Percentiles rank a stretch among this genome's conserved stretches.
Conservation (phyloP, 1,284 basidiomycete species). For the Rhodotorula sp. region DNA sequence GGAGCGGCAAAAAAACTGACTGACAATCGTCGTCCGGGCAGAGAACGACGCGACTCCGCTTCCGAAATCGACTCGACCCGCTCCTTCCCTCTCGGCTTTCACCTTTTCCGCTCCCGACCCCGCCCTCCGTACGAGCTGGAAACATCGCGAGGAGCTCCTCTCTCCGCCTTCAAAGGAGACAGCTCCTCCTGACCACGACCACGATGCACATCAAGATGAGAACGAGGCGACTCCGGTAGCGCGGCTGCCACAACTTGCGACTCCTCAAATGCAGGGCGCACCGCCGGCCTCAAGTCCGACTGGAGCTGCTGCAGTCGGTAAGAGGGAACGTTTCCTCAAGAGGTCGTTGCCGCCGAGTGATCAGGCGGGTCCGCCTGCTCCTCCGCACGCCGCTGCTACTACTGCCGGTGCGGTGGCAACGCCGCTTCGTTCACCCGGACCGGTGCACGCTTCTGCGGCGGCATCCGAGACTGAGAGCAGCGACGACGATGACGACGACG, state of each 20-base stretch:
- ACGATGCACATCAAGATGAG: neutral
- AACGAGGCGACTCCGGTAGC: constrained; percentile 10
- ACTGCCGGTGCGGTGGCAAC: too few species aligned
- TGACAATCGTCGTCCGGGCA: neutral
- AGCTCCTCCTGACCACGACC: neutral
- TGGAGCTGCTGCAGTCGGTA: neutral
- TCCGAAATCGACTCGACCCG: constrained; percentile 9
- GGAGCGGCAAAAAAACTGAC: neutral
- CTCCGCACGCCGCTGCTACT: too few species aligned
- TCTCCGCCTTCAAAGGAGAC: constrained; percentile 3
- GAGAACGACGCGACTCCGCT: neutral
- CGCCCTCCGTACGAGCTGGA: constrained; percentile 8
- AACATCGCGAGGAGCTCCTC: neutral
- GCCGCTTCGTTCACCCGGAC: too few species aligned
- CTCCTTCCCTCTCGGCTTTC: constrained; percentile 11
- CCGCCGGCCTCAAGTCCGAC: neutral
- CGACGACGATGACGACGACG: neutral
- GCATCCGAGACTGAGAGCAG: neutral
- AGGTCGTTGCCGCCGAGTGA: neutral
- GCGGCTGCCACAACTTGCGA: neutral
- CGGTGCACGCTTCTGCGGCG: too few species aligned
- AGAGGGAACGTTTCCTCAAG: constrained; percentile 13
- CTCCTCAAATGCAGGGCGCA: neutral
- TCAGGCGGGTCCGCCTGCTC: neutral
- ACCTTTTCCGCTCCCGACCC: constrained; percentile 6